Evolutionary conservation across 2,329 filamentous ascomycete species (phyloP).

Genomic region (Fusarium sororula): DNA sequence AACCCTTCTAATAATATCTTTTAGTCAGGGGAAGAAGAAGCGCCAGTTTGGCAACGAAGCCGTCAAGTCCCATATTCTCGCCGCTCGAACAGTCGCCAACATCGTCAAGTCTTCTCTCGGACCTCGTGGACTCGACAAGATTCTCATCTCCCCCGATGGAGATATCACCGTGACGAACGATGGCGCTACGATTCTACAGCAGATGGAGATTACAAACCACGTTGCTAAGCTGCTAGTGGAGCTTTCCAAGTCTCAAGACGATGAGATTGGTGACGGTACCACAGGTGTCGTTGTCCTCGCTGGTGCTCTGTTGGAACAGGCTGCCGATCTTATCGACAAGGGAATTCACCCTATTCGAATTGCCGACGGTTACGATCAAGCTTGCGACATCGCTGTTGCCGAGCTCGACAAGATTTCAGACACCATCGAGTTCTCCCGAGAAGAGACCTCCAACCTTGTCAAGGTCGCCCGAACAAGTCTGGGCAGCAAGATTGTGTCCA

Average conservation of each 20-base stretch:
- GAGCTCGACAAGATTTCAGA: conserved; percentile 95
- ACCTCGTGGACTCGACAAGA: conserved; percentile 96
- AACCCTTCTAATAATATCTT: conserved; percentile 37
- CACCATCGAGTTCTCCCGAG: conserved; percentile 82
- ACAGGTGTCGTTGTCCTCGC: conserved; percentile 97
- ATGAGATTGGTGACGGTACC: conserved; percentile 98
- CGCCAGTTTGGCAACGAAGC: conserved; percentile 96
- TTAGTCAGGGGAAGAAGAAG: conserved; percentile 96
- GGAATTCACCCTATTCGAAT: conserved; percentile 99
- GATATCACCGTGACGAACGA: conserved; percentile 99
- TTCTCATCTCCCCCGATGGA: conserved; percentile 96
- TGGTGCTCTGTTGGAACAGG: conserved; percentile 93
- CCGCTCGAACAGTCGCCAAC: conserved; percentile 93
- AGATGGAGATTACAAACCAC: conserved; percentile 99
- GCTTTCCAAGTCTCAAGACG: conserved; percentile 97
- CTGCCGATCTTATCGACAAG: conserved; percentile 98
- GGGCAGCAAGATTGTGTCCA: conserved; percentile 99
- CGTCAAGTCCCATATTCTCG: conserved; percentile 97
- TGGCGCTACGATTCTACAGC: conserved; percentile 94
- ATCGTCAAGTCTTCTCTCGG: conserved; percentile 98
- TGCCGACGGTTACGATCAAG: conserved; percentile 96
- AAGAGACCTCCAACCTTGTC: conserved; percentile 84
- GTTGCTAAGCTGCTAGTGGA: conserved; percentile 97
- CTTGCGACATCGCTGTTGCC: conserved; percentile 93
- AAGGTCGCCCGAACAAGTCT: conserved; percentile 96